Base-by-base conservation (phyloP, 208 protist genomes). In the Histomonas meleagridis region DNA sequence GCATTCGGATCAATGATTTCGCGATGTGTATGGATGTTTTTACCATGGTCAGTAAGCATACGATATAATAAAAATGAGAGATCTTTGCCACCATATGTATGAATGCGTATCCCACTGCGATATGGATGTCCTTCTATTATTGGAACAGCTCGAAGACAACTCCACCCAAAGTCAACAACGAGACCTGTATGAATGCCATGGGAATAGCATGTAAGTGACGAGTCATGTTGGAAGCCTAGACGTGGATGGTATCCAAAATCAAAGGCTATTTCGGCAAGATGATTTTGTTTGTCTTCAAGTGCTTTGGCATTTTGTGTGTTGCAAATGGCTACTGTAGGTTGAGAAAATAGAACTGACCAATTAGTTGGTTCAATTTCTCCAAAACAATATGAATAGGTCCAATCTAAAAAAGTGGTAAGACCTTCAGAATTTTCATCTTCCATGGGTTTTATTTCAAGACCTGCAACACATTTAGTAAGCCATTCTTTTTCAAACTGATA, bases 161-260 rank as follows among this genome's bases (percentile, higher is more conserved):
- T 51, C 76, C 40, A 55, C 32, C 76, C 76, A 38, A 51, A 86
- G 46, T 86, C 76, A 53, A 86, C 46, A 86, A 86, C 76, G 10
- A 86, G 10, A 10, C 76, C 76, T 32, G 76, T 86, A 28, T 86
- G 76, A 7, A 86, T 86, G 32, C 46, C 76, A 86, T 86, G 76
- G 0, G 76, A 40, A 38, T 86, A 86, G 38, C 76, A 86, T 55
- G 76, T 46, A 0, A 86, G 16, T 12, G 76, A 86, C 18, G 76
- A 12, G 55, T 86, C 76, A 35, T 86, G 76, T 21, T 86, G 76
- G 23, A 55, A 49, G 18, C n/a, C 51, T 57, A 86, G 40, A 18
- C 16, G 40, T 21, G 76, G 40, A 35, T 86, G 76, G 1, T 49
- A 55, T 38, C 40, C 76, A 55, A 86, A 86, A 38, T 86, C 76